These are phyloP conservation scores for Tolypocladium tropicale DNA, from an alignment of 2,329 filamentous ascomycete species.

Conservation along the genomic window DNA sequence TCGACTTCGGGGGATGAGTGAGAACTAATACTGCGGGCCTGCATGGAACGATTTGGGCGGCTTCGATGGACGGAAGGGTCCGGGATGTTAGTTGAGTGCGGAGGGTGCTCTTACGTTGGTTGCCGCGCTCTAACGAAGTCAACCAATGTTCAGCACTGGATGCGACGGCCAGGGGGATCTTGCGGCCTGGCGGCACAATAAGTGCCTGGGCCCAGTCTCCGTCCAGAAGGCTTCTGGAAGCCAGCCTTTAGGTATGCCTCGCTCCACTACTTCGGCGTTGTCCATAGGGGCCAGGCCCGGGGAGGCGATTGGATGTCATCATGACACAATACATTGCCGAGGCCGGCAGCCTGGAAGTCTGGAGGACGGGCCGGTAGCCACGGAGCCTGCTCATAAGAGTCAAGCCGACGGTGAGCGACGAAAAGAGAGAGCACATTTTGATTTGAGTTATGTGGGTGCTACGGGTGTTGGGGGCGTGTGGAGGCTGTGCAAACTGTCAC, in stretches of 20 bases:
- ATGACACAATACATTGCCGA: not conserved
- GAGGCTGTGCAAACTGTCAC: not conserved
- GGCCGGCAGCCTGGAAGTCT: not conserved
- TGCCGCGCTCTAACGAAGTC: not conserved
- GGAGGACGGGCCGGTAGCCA: not conserved
- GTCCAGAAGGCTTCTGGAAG: not conserved
- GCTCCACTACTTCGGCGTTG: no score
- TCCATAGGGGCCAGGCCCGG: not conserved
- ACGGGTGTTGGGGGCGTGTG: not conserved
- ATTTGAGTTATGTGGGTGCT: not conserved
- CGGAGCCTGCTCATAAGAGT: not conserved
- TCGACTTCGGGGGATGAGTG: no score
- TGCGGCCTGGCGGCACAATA: no score
- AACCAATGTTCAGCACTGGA: no score
- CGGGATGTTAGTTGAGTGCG: no score
- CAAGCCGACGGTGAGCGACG: not conserved
- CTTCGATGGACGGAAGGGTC: not conserved
- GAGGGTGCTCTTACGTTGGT: not conserved
- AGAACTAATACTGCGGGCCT: not conserved
- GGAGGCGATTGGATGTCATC: not conserved
- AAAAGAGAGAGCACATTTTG: not conserved
- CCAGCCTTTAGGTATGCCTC: no score
- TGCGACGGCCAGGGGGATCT: not conserved
- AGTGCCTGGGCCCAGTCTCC: not conserved
- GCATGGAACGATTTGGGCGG: not conserved